Evolutionary conservation across 2,329 filamentous ascomycete species (phyloP).

Genomic region (Ramichloridium luteum): DNA sequence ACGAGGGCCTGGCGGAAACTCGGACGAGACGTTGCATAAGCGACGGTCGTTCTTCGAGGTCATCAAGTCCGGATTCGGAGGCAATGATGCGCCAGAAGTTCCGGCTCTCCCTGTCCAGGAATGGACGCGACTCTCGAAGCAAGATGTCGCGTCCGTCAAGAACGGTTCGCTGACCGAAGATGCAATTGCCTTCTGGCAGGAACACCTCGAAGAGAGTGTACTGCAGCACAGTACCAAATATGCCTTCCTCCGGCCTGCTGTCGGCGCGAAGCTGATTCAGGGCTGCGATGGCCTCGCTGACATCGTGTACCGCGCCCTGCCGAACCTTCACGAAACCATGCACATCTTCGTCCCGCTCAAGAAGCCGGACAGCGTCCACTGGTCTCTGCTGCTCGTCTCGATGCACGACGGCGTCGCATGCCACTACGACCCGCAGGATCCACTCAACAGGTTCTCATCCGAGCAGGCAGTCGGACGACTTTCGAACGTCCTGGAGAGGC

Average conservation of each 20-base stretch:
- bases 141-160: conserved; percentile 6
- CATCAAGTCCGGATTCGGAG: too few relatives aligned
- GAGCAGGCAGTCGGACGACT: not conserved
- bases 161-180: conserved; percentile 4
- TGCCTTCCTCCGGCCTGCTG: conserved; percentile 4
- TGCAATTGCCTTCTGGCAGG: conserved; percentile 8
- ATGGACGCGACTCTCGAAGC: conserved; percentile 2
- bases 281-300: not conserved
- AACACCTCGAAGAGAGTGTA: conserved; percentile 5
- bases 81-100: too few relatives aligned
- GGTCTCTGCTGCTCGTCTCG: conserved; percentile 7
- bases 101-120: too few relatives aligned
- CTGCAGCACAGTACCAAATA: conserved; percentile 5
- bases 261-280: not conserved
- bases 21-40: too few relatives aligned
- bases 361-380: conserved; percentile 2
- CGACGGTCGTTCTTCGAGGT: too few relatives aligned
- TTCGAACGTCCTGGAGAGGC: not conserved
- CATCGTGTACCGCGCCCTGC: conserved; percentile 3
- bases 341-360: conserved; percentile 5
- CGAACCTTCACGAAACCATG: conserved; percentile 1
- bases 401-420: conserved; percentile 4
- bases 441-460: not conserved
- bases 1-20: too few relatives aligned
- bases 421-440: conserved; percentile 6